A percentile compares a stretch with the other conserved stretches of the same genome.
Evolutionary conservation across 257 asterid genomes (phyloP).

Genomic region (Ilex aquifolium): DNA sequence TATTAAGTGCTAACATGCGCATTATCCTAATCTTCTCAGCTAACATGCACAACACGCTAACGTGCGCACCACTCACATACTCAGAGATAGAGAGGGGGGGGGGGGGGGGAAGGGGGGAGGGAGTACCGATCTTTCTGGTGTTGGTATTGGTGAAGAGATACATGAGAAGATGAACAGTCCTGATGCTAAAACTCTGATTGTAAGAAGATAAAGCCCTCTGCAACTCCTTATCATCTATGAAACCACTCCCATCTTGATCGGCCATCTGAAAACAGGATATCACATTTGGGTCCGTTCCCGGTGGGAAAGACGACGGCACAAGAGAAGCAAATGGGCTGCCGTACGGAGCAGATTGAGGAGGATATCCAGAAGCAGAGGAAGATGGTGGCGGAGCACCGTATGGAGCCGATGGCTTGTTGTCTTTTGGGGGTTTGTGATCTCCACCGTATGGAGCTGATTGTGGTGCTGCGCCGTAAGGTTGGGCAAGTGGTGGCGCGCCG

Average conservation of each 20-base stretch:
- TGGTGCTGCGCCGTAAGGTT: conserved; percentile 31
- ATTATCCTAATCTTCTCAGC: too few relatives aligned
- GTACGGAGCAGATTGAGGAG: conserved; percentile 18
- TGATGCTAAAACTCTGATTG: conserved; percentile 72
- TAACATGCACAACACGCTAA: too few relatives aligned
- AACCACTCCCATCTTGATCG: conserved; percentile 92
- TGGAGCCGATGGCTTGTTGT: background rate
- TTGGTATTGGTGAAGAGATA: conserved; percentile 77
- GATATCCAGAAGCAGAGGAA: conserved; percentile 1
- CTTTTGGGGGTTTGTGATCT: conserved; percentile 16
- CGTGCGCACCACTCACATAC: too few relatives aligned
- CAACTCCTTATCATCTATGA: conserved; percentile 88
- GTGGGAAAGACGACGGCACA: conserved; percentile 69
- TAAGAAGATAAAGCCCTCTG: conserved; percentile 70
- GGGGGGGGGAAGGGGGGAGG: too few relatives aligned
- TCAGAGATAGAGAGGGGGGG: too few relatives aligned
- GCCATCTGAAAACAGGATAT: conserved; percentile 71
- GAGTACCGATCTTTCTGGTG: conserved; percentile 65
- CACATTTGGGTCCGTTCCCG: conserved; percentile 86
- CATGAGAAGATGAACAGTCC: conserved; percentile 95
- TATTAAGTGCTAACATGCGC: too few relatives aligned
- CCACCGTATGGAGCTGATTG: conserved; percentile 13
- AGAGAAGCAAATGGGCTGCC: conserved; percentile 34
- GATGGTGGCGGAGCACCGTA: too few relatives aligned
- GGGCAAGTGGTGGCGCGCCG: conserved; percentile 30